Percentiles rank a stretch among this genome's conserved stretches.
These are phyloP conservation scores for Lindgomyces ingoldianus DNA, from an alignment of 495 filamentous ascomycete genomes.

Conservation along the genomic window DNA sequence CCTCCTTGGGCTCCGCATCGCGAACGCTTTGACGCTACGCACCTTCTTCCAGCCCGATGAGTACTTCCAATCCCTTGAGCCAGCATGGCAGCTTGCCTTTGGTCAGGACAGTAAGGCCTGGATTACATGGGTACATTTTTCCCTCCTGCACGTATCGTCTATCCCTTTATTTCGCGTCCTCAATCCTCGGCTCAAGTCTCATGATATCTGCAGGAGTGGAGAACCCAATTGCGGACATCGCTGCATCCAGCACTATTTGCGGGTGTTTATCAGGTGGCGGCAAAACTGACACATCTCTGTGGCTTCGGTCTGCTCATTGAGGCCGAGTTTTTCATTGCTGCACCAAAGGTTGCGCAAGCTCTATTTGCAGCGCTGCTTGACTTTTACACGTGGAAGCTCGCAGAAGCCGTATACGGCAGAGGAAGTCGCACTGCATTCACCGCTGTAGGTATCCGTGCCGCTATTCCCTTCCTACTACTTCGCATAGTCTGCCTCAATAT, in stretches of 20 bases:
- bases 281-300: conserved; percentile 55
- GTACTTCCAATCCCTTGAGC: conserved; percentile 94
- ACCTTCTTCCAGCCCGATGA: conserved; percentile 99
- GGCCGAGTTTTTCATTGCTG: conserved; percentile 65
- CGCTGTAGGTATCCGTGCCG: conserved; percentile 56
- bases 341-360: conserved; percentile 76
- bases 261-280: conserved; percentile 64
- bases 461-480: conserved; percentile 1
- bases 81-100: conserved; percentile 89
- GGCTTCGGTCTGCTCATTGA: conserved; percentile 52
- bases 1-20: conserved; percentile 73
- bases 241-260: conserved; percentile 86
- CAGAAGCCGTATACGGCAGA: conserved; percentile 68
- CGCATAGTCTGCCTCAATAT: conserved; percentile 10
- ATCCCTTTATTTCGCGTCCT: neutral
- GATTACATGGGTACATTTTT: conserved; percentile 82
- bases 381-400: conserved; percentile 86
- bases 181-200: conserved; percentile 13
- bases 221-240: conserved; percentile 85
- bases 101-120: conserved; percentile 75
- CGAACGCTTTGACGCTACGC: conserved; percentile 78
- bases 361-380: conserved; percentile 77
- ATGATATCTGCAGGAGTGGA: conserved; percentile 76
- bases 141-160: neutral
- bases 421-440: conserved; percentile 61